phyloP scores from a whole-genome alignment of 1,284 basidiomycete species.

The Ganoderma multipileum region DNA sequence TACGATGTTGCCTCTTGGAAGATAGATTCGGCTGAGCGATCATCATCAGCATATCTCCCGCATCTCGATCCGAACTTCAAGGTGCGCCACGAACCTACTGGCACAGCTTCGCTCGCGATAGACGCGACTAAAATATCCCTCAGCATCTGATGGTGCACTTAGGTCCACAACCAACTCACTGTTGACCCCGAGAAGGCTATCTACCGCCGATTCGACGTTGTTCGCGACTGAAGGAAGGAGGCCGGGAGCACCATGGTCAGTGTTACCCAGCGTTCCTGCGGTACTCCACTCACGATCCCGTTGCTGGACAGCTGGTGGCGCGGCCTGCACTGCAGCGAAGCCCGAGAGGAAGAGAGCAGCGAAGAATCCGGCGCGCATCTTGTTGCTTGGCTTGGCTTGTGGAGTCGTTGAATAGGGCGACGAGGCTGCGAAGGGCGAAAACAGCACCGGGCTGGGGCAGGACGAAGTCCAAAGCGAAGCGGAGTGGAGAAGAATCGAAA shows the following conservation, averaged over 20 bases:
- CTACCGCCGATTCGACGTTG: constrained; percentile 4
- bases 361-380: constrained; percentile 9
- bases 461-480: not conserved
- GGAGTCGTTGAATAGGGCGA: not conserved
- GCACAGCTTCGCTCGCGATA: constrained; percentile 4
- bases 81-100: not conserved
- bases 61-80: not conserved
- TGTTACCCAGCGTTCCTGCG: not conserved
- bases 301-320: not conserved
- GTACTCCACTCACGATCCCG: constrained; percentile 1
- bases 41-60: not conserved
- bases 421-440: not conserved
- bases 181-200: not conserved
- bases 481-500: not conserved
- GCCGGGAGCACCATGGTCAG: not conserved
- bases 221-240: not conserved
- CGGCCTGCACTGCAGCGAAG: not conserved
- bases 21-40: not conserved
- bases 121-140: not conserved
- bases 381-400: not conserved
- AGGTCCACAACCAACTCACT: not conserved
- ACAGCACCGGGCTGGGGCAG: constrained; percentile 8
- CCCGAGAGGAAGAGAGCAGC: constrained; percentile 4
- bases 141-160: not conserved
- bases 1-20: constrained; percentile 9